Conservation (phyloP, 2,329 filamentous ascomycete species). For the Hypocreales sp. region DNA sequence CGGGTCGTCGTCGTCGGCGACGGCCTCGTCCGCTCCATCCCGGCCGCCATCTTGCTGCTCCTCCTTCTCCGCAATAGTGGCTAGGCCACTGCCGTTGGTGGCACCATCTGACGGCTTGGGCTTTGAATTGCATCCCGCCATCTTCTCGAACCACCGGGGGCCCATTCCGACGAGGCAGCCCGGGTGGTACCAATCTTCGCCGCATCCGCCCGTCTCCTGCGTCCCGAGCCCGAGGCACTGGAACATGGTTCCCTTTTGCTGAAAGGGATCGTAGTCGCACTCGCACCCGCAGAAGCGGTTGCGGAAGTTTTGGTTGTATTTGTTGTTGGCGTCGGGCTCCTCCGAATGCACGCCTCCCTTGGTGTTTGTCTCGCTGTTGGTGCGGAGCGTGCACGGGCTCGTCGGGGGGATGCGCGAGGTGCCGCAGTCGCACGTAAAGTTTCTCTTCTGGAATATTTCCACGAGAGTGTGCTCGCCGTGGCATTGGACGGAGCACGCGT, state of each 20-base stretch:
- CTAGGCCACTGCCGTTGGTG: constrained; percentile 15
- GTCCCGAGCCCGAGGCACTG: constrained; percentile 82
- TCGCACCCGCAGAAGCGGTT: constrained; percentile 86
- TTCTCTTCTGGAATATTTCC: constrained; percentile 88
- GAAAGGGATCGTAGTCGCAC: constrained; percentile 73
- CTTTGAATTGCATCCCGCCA: constrained; percentile 22
- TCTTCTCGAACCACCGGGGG: constrained; percentile 52
- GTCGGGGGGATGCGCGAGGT: constrained; percentile 61
- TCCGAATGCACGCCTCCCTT: constrained; percentile 70
- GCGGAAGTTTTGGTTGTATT: constrained; percentile 90
- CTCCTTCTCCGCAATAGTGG: constrained; percentile 32
- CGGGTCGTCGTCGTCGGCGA: constrained; percentile 36
- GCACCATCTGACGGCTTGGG: constrained; percentile 1
- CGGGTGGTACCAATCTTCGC: constrained; percentile 96
- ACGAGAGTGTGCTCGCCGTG: constrained; percentile 91
- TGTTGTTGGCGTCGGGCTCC: constrained; percentile 55
- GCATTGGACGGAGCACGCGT: constrained; percentile 91
- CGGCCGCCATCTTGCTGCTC: constrained; percentile 8
- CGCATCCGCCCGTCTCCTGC: constrained; percentile 71
- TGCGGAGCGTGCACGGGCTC: constrained; percentile 60
- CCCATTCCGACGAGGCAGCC: constrained; percentile 76
- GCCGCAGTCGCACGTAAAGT: constrained; percentile 94
- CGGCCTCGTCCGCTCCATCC: constrained; percentile 11
- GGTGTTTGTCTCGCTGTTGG: constrained; percentile 55
- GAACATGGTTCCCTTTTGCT: constrained; percentile 96